Conservation (phyloP, 164 flowering plant genomes). For the Kalanchoe fedtschenkoi region DNA sequence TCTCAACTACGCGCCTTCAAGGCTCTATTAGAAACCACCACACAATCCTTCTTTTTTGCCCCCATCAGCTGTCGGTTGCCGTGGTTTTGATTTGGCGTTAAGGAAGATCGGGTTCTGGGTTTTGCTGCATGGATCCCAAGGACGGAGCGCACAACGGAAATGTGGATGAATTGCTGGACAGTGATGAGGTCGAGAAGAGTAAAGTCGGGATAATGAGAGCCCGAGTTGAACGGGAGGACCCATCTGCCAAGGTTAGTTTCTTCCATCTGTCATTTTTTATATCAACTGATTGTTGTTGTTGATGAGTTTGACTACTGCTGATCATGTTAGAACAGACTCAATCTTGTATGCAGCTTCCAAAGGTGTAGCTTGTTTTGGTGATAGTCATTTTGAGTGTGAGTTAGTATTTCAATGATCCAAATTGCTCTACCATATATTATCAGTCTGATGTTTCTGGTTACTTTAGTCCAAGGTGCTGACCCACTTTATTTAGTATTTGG, state of each 20-base stretch:
- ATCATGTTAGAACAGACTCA: not conserved
- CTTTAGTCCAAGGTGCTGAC: not conserved
- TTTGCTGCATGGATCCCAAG: constrained; percentile 1
- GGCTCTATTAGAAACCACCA: no score
- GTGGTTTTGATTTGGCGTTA: not conserved
- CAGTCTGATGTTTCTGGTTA: not conserved
- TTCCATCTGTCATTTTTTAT: no score
- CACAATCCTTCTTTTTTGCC: no score
- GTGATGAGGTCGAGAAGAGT: constrained; percentile 35
- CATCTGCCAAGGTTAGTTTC: constrained; percentile 32
- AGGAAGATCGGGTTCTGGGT: not conserved
- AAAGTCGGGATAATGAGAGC: constrained; percentile 41
- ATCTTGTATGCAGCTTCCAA: not conserved
- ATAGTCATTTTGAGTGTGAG: not conserved
- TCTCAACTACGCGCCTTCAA: no score
- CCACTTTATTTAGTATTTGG: no score
- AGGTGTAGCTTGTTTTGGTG: not conserved
- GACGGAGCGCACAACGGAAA: not conserved
- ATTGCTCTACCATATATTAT: not conserved
- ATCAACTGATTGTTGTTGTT: not conserved
- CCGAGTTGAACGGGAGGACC: constrained; percentile 26
- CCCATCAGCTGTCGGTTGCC: not conserved
- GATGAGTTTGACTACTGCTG: not conserved
- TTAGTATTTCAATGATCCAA: not conserved
- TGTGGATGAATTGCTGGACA: constrained; percentile 4